Evolutionary conservation across 2,329 filamentous ascomycete genomes (phyloP).

Genomic region (Elsinoe ampelina): DNA sequence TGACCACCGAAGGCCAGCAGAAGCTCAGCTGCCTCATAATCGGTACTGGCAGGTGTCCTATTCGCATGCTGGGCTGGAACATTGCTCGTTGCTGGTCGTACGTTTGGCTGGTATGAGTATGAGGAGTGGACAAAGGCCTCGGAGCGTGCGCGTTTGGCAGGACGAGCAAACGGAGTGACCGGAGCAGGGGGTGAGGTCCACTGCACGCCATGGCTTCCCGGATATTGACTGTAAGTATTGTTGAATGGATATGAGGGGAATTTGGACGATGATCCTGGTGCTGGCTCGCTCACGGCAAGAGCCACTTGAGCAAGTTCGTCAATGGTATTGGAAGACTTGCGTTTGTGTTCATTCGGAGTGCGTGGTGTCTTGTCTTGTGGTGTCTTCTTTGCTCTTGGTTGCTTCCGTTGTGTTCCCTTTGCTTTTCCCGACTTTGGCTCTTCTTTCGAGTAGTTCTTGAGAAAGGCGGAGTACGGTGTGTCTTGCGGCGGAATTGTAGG

Average conservation of each 20-base stretch:
- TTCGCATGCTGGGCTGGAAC: constrained; percentile 21
- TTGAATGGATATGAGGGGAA: constrained; percentile 9
- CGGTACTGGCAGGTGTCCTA: constrained; percentile 18
- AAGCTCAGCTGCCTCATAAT: constrained; percentile 38
- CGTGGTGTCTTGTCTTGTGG: constrained; percentile 22
- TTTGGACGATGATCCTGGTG: constrained; percentile 10
- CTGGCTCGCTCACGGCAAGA: constrained; percentile 30
- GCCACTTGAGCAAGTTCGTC: constrained; percentile 37
- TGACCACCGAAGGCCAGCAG: constrained; percentile 33
- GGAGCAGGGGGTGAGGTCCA: constrained; percentile 15
- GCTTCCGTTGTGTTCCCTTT: constrained; percentile 16
- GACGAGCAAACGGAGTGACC: constrained; percentile 20
- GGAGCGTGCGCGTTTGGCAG: constrained; percentile 49
- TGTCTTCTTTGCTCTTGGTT: constrained; percentile 3
- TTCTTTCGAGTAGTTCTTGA: neutral
- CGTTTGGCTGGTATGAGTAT: constrained; percentile 28
- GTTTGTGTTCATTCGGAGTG: constrained; percentile 16
- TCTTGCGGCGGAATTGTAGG: constrained; percentile 23
- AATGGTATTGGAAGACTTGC: constrained; percentile 26
- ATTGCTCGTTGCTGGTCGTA: constrained; percentile 41
- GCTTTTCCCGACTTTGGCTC: neutral
- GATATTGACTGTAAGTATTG: constrained; percentile 16
- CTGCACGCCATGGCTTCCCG: constrained; percentile 13
- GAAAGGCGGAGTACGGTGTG: constrained; percentile 22
- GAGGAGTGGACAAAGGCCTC: constrained; percentile 35